Conservation (phyloP, 768 basidiomycete species). For the Termitomyces sp. region DNA sequence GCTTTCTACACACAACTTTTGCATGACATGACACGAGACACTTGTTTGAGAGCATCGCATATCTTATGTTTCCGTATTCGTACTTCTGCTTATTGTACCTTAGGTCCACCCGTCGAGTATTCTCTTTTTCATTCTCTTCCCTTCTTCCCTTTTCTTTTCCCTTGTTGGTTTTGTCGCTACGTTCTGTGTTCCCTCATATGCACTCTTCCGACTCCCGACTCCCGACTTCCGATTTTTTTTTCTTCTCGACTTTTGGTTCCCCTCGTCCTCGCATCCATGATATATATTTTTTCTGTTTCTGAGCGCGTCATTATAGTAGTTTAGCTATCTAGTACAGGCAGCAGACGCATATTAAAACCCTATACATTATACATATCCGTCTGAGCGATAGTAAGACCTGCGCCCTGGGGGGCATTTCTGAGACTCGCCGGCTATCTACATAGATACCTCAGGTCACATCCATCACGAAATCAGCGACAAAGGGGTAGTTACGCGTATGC, state of each 20-base stretch:
- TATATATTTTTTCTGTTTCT: constrained; percentile 21
- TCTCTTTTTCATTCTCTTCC: constrained; percentile 13
- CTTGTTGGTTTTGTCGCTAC: constrained; percentile 8
- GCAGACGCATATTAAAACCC: neutral
- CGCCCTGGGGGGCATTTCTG: neutral
- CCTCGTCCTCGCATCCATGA: constrained; percentile 9
- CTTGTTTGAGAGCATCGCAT: constrained; percentile 17
- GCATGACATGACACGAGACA: constrained; percentile 7
- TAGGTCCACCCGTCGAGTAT: constrained; percentile 23
- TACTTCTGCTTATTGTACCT: constrained; percentile 29
- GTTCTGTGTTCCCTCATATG: neutral
- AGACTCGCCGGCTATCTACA: no score
- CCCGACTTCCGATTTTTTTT: neutral
- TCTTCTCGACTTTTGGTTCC: neutral
- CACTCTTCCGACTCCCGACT: neutral
- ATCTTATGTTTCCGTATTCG: constrained; percentile 3
- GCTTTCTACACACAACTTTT: neutral
- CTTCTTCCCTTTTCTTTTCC: constrained; percentile 15
- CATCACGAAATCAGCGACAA: no score
- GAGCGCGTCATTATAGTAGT: constrained; percentile 5
- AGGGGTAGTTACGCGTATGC: no score
- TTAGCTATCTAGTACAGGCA: neutral
- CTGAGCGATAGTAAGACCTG: no score
- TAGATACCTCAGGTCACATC: neutral
- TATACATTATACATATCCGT: neutral